Base-by-base conservation (phyloP, 306 rosid species). In the Ceratonia siliqua region DNA sequence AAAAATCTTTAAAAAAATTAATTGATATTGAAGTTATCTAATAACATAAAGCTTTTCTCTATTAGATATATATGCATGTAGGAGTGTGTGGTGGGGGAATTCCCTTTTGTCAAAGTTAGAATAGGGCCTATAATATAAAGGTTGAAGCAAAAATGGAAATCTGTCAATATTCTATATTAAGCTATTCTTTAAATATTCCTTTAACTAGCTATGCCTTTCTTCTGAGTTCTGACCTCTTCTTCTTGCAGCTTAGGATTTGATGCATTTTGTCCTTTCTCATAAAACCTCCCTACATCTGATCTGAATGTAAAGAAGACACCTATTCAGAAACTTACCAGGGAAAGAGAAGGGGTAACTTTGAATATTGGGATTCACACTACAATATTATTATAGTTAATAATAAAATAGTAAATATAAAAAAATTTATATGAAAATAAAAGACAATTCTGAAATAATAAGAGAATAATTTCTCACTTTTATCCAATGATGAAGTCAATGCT, bases 201-300 rank as follows among this genome's bases (percentile, higher is more conserved):
- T 41, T 6, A 33, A 72, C 48, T 35, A 4, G 2, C 32, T 1
- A 28, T 28, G 32, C 32, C 4, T 4, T 4, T 4, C 4, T 4
- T 4, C 32, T 28, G n/a, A n/a, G 4, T 28, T 4, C 32, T 39
- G 33, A 22, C 12, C 32, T 39, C 54, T 72, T 70, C 81, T 73
- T 79, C 61, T 79, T 50, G 5, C 73, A 78, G 79, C 84, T 81
- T 58, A 48, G 50, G 36, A 64, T 53, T 71, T 46, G 56, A 69
- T 46, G 67, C 3, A 46, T 62, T 46, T 56, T 62, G 65, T 69
- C 69, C 63, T 49, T 45, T 63, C 36, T 63, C 42, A 54, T 56
- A 67, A 41, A 48, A 71, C 82, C 30, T n/a, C n/a, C n/a, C n/a
- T n/a, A n/a, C 72, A 7, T 57, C 64, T 55, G 67, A 62, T 68